phyloP scores from a whole-genome alignment of 169 alveolate genomes.

The Babesia ovis region DNA sequence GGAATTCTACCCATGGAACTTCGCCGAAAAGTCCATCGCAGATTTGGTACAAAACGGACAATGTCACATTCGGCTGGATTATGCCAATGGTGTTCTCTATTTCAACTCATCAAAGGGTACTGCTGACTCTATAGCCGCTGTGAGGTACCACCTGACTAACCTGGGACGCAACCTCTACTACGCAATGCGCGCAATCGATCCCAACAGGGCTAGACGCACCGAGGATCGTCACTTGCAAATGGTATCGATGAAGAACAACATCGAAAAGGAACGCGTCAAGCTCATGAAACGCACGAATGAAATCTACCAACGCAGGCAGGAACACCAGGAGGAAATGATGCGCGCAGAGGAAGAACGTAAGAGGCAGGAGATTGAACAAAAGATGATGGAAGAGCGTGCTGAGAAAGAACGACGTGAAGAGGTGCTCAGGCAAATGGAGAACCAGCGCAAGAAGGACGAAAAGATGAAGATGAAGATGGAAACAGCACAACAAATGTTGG shows the following conservation, averaged over 20 bases:
- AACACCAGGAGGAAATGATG: conserved; percentile 68
- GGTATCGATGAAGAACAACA: conserved; percentile 56
- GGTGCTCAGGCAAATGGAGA: conserved; percentile 80
- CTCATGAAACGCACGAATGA: conserved; percentile 60
- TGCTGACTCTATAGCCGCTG: conserved; percentile 64
- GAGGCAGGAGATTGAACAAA: conserved; percentile 67
- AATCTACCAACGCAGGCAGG: conserved; percentile 70
- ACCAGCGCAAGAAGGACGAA: conserved; percentile 82
- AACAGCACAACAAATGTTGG: conserved; percentile 78
- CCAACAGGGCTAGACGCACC: conserved; percentile 24
- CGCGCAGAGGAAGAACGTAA: conserved; percentile 67
- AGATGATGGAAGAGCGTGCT: conserved; percentile 75
- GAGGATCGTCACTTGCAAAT: conserved; percentile 54
- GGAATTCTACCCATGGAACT: conserved; percentile 83
- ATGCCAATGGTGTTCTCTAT: conserved; percentile 67
- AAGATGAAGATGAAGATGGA: conserved; percentile 82
- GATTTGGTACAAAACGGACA: conserved; percentile 75
- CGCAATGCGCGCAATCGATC: conserved; percentile 54
- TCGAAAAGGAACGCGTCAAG: conserved; percentile 55
- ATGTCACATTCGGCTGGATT: conserved; percentile 74
- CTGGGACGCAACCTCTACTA: conserved; percentile 61
- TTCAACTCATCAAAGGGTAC: conserved; percentile 50
- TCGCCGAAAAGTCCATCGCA: conserved; percentile 81
- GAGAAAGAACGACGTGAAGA: conserved; percentile 77
- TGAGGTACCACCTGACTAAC: conserved; percentile 61